phyloP scores from a whole-genome alignment of 352 stramenopile species.

The Phytophthora gonapodyides region DNA sequence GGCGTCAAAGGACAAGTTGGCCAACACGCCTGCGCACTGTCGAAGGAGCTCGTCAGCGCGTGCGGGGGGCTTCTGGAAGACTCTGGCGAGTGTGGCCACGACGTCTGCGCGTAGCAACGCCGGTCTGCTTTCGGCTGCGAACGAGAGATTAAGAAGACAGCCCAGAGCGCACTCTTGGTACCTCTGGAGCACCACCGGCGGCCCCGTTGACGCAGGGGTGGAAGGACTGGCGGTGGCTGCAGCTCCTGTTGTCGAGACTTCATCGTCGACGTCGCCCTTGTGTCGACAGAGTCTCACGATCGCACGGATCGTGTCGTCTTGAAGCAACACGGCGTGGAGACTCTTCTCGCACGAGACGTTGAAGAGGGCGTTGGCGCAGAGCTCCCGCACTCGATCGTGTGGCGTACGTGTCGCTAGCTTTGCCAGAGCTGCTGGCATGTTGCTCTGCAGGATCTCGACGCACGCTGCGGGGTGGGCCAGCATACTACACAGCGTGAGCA shows the following conservation, averaged over 20 bases:
- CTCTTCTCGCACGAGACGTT: constrained; percentile 81
- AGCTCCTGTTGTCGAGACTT: constrained; percentile 14
- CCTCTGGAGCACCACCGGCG: constrained; percentile 46
- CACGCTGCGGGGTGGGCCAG: constrained; percentile 58
- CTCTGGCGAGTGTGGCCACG: constrained; percentile 61
- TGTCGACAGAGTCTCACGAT: constrained; percentile 71
- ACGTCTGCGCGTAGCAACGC: constrained; percentile 63
- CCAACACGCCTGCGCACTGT: constrained; percentile 64
- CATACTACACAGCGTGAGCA: constrained; percentile 74
- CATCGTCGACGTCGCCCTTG: constrained; percentile 69
- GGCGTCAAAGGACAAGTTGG: constrained; percentile 79
- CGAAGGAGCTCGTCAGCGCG: constrained; percentile 74
- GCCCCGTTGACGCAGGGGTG: constrained; percentile 23
- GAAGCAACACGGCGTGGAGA: constrained; percentile 66
- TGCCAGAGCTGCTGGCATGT: constrained; percentile 61
- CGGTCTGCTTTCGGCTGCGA: constrained; percentile 65
- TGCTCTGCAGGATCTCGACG: constrained; percentile 70
- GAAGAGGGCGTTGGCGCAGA: constrained; percentile 77
- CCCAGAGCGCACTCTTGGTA: constrained; percentile 75
- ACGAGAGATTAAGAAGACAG: constrained; percentile 85
- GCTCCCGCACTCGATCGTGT: constrained; percentile 62
- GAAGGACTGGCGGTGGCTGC: constrained; percentile 38
- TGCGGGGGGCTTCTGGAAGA: constrained; percentile 65
- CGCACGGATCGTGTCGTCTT: constrained; percentile 71
- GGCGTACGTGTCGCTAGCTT: constrained; percentile 44